A percentile compares a stretch with the other conserved stretches of the same genome.
These are phyloP conservation scores for Xanthoconium separans DNA, from an alignment of 1,284 basidiomycete genomes.

Conservation along the genomic window DNA sequence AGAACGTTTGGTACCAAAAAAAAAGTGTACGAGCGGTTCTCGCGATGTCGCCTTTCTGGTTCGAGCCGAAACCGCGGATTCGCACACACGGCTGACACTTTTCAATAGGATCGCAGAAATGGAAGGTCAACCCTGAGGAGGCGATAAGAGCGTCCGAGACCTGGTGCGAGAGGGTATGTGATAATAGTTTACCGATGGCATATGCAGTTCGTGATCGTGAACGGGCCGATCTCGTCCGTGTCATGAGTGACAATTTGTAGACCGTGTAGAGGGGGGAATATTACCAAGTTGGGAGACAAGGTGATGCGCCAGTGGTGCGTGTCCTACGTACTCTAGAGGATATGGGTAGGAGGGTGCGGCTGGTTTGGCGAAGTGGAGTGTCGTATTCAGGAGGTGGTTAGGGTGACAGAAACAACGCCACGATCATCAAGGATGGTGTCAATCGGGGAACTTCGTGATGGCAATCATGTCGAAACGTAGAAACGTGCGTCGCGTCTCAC, in stretches of 20 bases:
- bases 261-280: not conserved
- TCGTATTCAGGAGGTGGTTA: not conserved
- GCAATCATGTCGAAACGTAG: not conserved
- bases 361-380: not conserved
- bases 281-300: not conserved
- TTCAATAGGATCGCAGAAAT: not conserved
- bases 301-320: not conserved
- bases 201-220: not conserved
- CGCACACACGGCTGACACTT: not conserved
- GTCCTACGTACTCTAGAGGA: not conserved
- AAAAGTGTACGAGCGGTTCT: not conserved
- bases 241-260: not conserved
- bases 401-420: not conserved
- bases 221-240: not conserved
- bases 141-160: not conserved
- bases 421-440: not conserved
- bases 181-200: not conserved
- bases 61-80: not conserved
- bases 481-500: not conserved
- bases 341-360: not conserved
- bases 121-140: not conserved
- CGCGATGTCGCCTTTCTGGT: not conserved
- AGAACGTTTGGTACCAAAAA: too few species aligned
- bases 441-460: not conserved
- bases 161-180: not conserved